Evolutionary conservation across 108 stramenopile genomes (phyloP), one percentile per base, ranked within the genome.

Genomic region (Cylindrotheca fusiformis): DNA sequence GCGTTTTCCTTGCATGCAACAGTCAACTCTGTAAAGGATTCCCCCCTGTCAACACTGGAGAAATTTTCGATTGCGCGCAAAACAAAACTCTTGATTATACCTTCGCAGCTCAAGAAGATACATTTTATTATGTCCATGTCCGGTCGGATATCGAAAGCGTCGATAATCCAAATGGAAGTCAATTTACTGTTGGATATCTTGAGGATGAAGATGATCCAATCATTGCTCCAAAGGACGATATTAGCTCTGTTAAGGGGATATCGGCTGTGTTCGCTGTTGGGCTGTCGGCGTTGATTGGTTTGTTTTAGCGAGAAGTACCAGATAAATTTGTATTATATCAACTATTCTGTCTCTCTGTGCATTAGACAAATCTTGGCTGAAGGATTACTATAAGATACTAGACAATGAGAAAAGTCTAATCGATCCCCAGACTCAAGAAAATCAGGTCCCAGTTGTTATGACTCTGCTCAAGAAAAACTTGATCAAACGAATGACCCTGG

Each of bases 101-200:
- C 19, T 72, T 50, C 27, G 18, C 53, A 30, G 71, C 63, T 18
- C 48, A 59, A 52, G 24, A 48, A 8, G 36, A 63, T 25, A 41
- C 36, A 21, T 48, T 36, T 29, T 72, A 72, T 53, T 72, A 48
- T 51, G 63, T 72, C n/a, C 71, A 72, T 28, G 71, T 72, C 26
- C 63, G 71, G 21, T 72, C 71, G 33, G 71, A 72, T 46, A 48
- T 52, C 25, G 36, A 14, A 10, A 14, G 14, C 14, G 55, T 71
- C 4, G 28, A 56, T 31, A 47, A 64, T 49, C 55, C 57, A 12
- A 55, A 48, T 32, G 71, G 71, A 45, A 72, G 63, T 51, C 58
- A 72, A 30, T 61, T 71, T 29, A 63, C 63, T 3, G 49, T 63
- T 52, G 31, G 36, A 10, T 63, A 62, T 29, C 25, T 26, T 3